phyloP scores from a whole-genome alignment of 2,329 filamentous ascomycete genomes.

The Fusarium sp. region DNA sequence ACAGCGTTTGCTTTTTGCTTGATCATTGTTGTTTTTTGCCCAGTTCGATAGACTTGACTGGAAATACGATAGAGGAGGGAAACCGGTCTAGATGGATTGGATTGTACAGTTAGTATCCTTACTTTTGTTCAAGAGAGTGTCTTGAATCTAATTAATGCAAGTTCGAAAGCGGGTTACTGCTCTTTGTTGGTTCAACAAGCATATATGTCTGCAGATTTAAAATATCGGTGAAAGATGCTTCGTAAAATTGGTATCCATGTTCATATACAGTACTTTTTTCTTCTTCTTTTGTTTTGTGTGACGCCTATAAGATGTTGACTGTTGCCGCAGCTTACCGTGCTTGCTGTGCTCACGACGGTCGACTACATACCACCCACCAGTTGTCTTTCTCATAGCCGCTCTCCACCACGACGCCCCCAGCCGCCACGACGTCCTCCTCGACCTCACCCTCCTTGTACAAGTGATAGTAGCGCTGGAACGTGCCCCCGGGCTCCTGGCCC shows the following conservation, averaged over 20 bases:
- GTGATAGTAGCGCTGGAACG: slow-evolving; percentile 94
- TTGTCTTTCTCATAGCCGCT: slow-evolving; percentile 97
- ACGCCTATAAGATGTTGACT: slow-evolving; percentile 28
- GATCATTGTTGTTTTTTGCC: slow-evolving; percentile 18
- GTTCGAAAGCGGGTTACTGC: slow-evolving; percentile 9
- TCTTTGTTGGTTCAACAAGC: slow-evolving; percentile 24
- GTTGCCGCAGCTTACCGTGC: slow-evolving; percentile 16
- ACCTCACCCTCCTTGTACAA: slow-evolving; percentile 89
- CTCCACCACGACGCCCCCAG: slow-evolving; percentile 81
- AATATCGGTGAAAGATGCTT: slow-evolving; percentile 17
- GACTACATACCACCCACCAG: slow-evolving; percentile 85
- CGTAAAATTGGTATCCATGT: slow-evolving; percentile 15
- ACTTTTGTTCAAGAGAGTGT: slow-evolving; percentile 16
- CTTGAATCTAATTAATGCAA: slow-evolving; percentile 25
- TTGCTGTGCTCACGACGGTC: slow-evolving; percentile 41
- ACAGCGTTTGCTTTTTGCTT: slow-evolving; percentile 29
- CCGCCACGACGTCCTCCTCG: slow-evolving; percentile 80
- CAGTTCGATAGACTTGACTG: slow-evolving; percentile 33
- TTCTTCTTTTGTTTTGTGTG: neutral
- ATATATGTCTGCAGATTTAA: slow-evolving; percentile 5
- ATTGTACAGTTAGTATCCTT: slow-evolving; percentile 45
- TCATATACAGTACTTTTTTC: slow-evolving; percentile 1
- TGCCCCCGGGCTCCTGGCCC: slow-evolving; percentile 60
- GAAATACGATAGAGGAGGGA: slow-evolving; percentile 33
- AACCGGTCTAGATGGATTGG: slow-evolving; percentile 26